Conservation (phyloP, 2,329 filamentous ascomycete species). For the Thermothelomyces thermophilus region DNA sequence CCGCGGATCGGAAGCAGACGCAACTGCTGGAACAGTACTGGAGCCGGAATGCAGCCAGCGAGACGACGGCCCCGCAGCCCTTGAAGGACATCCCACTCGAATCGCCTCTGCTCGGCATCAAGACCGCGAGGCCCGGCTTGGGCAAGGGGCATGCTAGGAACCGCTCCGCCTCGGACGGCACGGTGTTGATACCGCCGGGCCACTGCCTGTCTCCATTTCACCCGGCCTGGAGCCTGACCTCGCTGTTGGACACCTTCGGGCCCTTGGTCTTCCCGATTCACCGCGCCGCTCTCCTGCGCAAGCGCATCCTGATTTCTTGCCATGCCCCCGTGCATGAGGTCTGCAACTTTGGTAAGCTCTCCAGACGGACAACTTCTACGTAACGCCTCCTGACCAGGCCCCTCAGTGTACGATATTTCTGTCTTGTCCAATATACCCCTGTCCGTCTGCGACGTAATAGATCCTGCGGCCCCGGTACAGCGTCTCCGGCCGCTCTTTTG, state of each 20-base stretch:
- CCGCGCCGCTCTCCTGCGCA: slow-evolving; percentile 75
- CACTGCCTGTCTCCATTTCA: slow-evolving; percentile 71
- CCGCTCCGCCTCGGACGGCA: slow-evolving; percentile 56
- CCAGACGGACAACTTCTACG: not conserved
- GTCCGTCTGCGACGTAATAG: slow-evolving; percentile 63
- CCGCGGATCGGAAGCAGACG: slow-evolving; percentile 57
- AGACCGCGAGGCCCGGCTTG: slow-evolving; percentile 32
- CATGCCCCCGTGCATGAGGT: slow-evolving; percentile 77
- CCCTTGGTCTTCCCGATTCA: slow-evolving; percentile 89
- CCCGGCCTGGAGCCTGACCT: slow-evolving; percentile 75
- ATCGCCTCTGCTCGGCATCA: slow-evolving; percentile 45
- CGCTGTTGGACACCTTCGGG: slow-evolving; percentile 75
- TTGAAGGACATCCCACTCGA: slow-evolving; percentile 44
- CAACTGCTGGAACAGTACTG: slow-evolving; percentile 72
- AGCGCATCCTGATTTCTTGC: slow-evolving; percentile 80
- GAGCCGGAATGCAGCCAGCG: slow-evolving; percentile 50
- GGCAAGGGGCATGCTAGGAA: slow-evolving; percentile 45
- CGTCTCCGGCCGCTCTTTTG: slow-evolving; percentile 81
- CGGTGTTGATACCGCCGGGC: slow-evolving; percentile 50
- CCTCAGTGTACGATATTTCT: slow-evolving; percentile 83
- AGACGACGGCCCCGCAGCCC: slow-evolving; percentile 32
- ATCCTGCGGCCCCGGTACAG: slow-evolving; percentile 52
- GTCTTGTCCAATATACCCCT: slow-evolving; percentile 82
- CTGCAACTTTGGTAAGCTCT: slow-evolving; percentile 75
- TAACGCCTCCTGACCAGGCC: slow-evolving; percentile 6